Evolutionary conservation across 2,329 filamentous ascomycete species (phyloP).

Genomic region (Aulographum hederae): DNA sequence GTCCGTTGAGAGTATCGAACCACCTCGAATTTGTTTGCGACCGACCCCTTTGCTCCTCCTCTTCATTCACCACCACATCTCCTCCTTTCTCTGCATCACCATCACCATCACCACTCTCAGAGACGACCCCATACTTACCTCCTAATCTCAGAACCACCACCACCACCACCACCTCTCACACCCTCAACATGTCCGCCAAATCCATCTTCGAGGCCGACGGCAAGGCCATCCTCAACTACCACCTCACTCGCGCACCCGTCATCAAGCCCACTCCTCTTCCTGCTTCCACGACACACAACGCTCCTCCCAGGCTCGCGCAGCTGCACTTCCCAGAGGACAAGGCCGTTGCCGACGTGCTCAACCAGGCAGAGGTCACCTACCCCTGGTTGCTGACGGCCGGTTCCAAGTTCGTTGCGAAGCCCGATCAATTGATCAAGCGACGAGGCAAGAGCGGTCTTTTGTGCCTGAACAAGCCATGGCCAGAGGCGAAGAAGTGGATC

Average conservation of each 20-base stretch:
- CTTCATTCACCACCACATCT: too few relatives aligned
- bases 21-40: too few relatives aligned
- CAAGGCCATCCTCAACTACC: conserved; percentile 99
- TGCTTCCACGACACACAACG: conserved; percentile 69
- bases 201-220: conserved; percentile 97
- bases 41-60: too few relatives aligned
- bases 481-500: conserved; percentile 87
- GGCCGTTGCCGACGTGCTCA: conserved; percentile 64
- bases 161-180: too few relatives aligned
- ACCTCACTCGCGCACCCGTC: conserved; percentile 89
- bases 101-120: too few relatives aligned
- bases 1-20: too few relatives aligned
- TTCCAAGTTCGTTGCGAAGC: conserved; percentile 94
- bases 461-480: conserved; percentile 92
- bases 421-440: conserved; percentile 99
- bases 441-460: conserved; percentile 97
- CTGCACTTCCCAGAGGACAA: conserved; percentile 85
- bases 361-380: conserved; percentile 92
- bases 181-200: conserved; percentile 70
- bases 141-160: too few relatives aligned
- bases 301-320: conserved; percentile 75
- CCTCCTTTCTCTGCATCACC: too few relatives aligned
- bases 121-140: too few relatives aligned
- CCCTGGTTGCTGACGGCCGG: conserved; percentile 77
- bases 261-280: conserved; percentile 97